Evolutionary conservation across 768 basidiomycete species (phyloP), one percentile per base, ranked within the genome.

Genomic region (Lactarius vividus): DNA sequence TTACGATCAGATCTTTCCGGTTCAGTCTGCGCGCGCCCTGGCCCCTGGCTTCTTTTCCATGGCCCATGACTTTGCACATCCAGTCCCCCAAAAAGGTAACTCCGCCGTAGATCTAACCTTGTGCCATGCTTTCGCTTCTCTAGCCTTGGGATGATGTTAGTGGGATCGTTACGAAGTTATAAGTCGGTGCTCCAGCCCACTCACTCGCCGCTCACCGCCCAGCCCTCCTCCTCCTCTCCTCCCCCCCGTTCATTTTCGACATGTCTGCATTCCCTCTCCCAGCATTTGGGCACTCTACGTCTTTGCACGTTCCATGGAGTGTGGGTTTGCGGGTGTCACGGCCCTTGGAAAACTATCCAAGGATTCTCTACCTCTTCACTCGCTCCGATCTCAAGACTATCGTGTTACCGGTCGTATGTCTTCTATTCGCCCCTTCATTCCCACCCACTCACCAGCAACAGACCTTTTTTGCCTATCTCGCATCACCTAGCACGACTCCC

Each of bases 311-410:
- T n/a, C 55, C 59, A n/a, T 52, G 58, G 53, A 35, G 59, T 29
- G 9, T 42, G 15, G 33, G 13, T 18, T 37, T 31, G 16, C 42
- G 59, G 18, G n/a, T 57, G 15, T 35, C 62, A 56, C 60, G 44
- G 20, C 42, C 63, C 3, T 28, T 61, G 23, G 15, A 44, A 13
- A 61, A 57, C 35, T 64, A 46, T 28, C 63, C 53, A 26, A 59
- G 28, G 15, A 53, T 57, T 52, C 46, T 65, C 31, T 68, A 61
- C 44, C 67, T 68, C n/a, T 68, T 68, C 40, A 65, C 63, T 1
- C 58, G 29, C 9, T 65, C 63, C 2, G 67, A 68, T 26, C 44
- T 68, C 37, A 65, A 68, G 63, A 68, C 67, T 20, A 65, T 68
- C 10, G 35, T 68, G 20, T 33, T 68, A 29, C 67, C 67, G 2